phyloP scores from a whole-genome alignment of 441 rosid species.

The Bocquillonia castaneifolia region DNA sequence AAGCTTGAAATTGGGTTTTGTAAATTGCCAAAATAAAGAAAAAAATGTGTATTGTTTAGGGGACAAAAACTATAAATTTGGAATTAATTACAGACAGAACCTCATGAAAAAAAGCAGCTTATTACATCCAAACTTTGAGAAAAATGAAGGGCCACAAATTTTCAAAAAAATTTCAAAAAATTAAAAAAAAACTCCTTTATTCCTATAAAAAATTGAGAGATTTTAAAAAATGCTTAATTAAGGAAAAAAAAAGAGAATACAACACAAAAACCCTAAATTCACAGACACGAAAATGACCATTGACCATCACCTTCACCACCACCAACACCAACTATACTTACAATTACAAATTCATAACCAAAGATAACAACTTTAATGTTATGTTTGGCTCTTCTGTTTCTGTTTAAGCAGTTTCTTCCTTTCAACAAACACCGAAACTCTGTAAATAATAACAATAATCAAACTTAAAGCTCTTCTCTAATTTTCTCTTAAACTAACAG shows the following conservation, averaged over 20 bases:
- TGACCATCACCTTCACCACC: neutral
- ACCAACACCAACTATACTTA: neutral
- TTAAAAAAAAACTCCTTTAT: neutral
- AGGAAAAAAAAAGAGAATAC: neutral
- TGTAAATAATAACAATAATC: too few relatives aligned
- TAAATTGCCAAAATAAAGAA: neutral
- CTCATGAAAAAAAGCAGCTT: neutral
- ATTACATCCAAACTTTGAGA: constrained; percentile 13
- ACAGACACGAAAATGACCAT: neutral
- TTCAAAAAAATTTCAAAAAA: neutral
- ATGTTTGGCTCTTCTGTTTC: too few relatives aligned
- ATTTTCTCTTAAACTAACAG: too few relatives aligned
- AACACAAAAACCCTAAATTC: neutral
- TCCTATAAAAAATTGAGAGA: neutral
- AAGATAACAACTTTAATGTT: neutral
- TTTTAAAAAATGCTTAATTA: neutral
- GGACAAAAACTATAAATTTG: neutral
- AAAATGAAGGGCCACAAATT: neutral
- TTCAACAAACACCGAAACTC: neutral
- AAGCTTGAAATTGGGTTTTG: constrained; percentile 3
- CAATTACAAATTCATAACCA: neutral
- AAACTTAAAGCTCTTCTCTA: too few relatives aligned
- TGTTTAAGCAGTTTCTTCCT: too few relatives aligned
- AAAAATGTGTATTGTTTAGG: neutral
- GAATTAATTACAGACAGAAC: neutral